A percentile compares a stretch with the other conserved stretches of the same genome.
phyloP scores from a whole-genome alignment of 306 rosid species.

The Castanea mollissima region DNA sequence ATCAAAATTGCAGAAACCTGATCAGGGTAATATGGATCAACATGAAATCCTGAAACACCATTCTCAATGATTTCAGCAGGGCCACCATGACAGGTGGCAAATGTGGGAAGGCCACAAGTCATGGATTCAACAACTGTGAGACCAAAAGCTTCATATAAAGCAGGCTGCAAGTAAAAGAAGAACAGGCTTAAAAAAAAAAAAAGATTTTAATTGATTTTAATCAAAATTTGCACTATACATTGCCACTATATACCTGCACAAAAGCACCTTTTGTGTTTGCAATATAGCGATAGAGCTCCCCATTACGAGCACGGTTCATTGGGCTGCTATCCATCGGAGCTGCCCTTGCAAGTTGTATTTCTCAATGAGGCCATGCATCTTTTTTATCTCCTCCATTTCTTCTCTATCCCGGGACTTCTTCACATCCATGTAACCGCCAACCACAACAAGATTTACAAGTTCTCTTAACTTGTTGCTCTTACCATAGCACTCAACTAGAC shows the following conservation, averaged over 20 bases:
- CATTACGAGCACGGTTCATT: slow-evolving; percentile 91
- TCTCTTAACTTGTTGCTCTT: slow-evolving; percentile 76
- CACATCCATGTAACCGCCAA: slow-evolving; percentile 79
- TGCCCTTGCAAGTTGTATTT: slow-evolving; percentile 59
- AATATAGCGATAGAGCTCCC: slow-evolving; percentile 87
- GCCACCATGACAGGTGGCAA: slow-evolving; percentile 93
- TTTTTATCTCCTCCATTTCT: slow-evolving; percentile 87
- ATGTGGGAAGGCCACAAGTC: slow-evolving; percentile 91
- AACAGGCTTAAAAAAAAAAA: too few relatives aligned
- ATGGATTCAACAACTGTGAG: slow-evolving; percentile 97
- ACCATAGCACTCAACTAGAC: slow-evolving; percentile 77
- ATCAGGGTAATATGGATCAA: slow-evolving; percentile 92
- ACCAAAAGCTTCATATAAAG: slow-evolving; percentile 95
- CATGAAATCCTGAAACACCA: slow-evolving; percentile 81
- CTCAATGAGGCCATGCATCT: slow-evolving; percentile 73
- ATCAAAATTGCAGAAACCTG: slow-evolving; percentile 53
- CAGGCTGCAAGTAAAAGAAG: slow-evolving; percentile 61
- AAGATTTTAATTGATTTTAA: too few relatives aligned
- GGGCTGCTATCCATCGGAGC: slow-evolving; percentile 81
- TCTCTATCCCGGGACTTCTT: slow-evolving; percentile 83
- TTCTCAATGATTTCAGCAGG: slow-evolving; percentile 96
- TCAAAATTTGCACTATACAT: too few relatives aligned
- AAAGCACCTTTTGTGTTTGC: slow-evolving; percentile 89
- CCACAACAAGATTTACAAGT: slow-evolving; percentile 75
- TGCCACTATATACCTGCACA: slow-evolving; percentile 57